Base-by-base conservation (phyloP, 345 rosid genomes). In the Eucalyptus fibrosa region DNA sequence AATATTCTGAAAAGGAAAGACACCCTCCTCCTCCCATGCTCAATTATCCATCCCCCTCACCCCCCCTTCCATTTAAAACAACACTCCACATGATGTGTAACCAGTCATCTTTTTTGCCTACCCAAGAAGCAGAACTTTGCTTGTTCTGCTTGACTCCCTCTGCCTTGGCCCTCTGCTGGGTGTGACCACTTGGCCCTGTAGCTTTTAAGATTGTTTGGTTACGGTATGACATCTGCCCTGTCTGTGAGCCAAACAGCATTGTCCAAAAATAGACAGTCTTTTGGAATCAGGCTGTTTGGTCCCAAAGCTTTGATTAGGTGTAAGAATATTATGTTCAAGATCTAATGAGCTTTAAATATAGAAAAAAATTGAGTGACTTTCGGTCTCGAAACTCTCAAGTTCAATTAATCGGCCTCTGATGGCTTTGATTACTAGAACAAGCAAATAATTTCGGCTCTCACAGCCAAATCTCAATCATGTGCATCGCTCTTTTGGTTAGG, bases 1-100 rank as follows among this genome's bases (percentile, higher is more conserved):
- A 90, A 88, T 90, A 89, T 90, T 90, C 88, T 72, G 88, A 86
- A 60, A 90, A 56, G 69, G 90, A 86, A 88, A 67, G 86, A 21
- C 67, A 47, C 8, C 83, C 59, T 13, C 26, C 69, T 19, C 30
- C 28, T 60, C 62, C 72, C 65, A 37, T 40, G 50, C 59, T 32
- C 86, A 83, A 28, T 59, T 37, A 12, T 56, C 62, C 81, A 42
- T 50, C 37, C 49, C 86, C 60, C 28, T 45, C 47, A 72, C 37
- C 21, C 50, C 18, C 18, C 24, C 50, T 62, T 49, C 83, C 44
- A 21, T 88, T 50, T 69, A 34, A 47, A 26, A 37, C 56, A 42
- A 55, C 59, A 80, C 85, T 77, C 42, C 85, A 77, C 85, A 6
- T 77, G 85, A 77, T 77, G 85, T 77, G 85, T 40, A 77, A 77